Percentiles rank a stretch among this genome's conserved stretches.
These are phyloP conservation scores for Symmetrospora coprosmae DNA, from an alignment of 768 basidiomycete species.

Conservation along the genomic window DNA sequence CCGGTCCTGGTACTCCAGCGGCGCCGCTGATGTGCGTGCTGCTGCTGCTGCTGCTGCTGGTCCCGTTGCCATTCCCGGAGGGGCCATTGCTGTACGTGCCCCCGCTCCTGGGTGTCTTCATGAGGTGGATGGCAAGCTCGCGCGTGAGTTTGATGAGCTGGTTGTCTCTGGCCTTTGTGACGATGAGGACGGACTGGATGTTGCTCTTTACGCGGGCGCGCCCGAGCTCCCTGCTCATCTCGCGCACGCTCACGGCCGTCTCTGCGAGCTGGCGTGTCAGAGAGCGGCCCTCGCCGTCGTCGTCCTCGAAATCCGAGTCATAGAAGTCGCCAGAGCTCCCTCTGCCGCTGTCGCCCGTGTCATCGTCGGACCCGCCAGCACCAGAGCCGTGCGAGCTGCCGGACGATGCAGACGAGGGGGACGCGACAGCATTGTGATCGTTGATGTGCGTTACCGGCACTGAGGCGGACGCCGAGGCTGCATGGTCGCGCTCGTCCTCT, in stretches of 20 bases:
- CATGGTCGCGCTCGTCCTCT: background rate
- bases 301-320: constrained; percentile 10
- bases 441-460: background rate
- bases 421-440: background rate
- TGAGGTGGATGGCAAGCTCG: constrained; percentile 84
- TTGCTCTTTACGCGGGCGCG: constrained; percentile 75
- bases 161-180: constrained; percentile 96
- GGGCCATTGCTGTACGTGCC: background rate
- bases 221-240: constrained; percentile 99
- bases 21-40: background rate
- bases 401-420: background rate
- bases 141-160: constrained; percentile 86
- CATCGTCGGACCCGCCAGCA: background rate
- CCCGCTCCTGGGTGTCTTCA: constrained; percentile 41
- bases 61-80: too few relatives aligned
- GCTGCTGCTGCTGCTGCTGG: background rate
- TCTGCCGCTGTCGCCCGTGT: background rate
- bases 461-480: background rate
- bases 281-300: constrained; percentile 43
- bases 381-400: background rate
- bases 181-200: constrained; percentile 82
- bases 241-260: constrained; percentile 89
- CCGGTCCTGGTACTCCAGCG: background rate
- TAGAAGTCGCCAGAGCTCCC: background rate
- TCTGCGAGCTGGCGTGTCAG: constrained; percentile 86